Evolutionary conservation across 169 alveolate species (phyloP), one percentile per base, ranked within the genome.

Genomic region (Eimeria sp.): DNA sequence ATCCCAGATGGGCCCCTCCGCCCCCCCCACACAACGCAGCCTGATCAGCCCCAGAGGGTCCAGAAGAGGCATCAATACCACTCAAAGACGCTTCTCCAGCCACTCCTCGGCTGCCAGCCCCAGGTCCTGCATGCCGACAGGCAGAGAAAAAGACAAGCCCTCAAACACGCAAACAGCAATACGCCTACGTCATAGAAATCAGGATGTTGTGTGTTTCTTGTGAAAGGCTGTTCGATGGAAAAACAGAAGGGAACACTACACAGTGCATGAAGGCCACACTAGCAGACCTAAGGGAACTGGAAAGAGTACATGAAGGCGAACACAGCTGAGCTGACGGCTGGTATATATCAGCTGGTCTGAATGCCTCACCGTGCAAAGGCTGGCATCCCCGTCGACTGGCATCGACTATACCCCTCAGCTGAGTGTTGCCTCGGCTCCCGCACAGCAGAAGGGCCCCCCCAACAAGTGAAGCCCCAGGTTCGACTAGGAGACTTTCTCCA

Each of bases 1-100:
- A 43, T n/a, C 96, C 96, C 86, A 78, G 86, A 22, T 92, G 96
- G 34, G 88, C 96, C 18, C 96, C 96, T 14, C 94, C 96, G 5
- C 94, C 96, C 9, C 92, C 93, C 57, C 94, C 96, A 82, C 96
- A 84, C 34, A 82, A 49, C 43, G 90, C 72, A 51, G 90, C 9
- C 25, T 82, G 73, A 0, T n/a, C 90, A 25, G 47, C 73, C 25
- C 54, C 30, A 49, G 40, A 20, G 14, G 67, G 4, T 7, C 47
- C 49, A 82, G 45, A 20, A 49, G 72, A 30, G 34, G 6, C 54
- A 9, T 20, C 73, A 22, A n/a, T 49, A 49, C 73, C 54, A 9
- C 72, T 25, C 57, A n/a, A 25, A 7, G 90, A 65, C 14, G 73
- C 49, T 11, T 82, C 90, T 25, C 25, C 73, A 49, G 90, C 73